Base-by-base conservation (phyloP, 1,284 basidiomycete genomes). In the Sanghuangporus weigelae region DNA sequence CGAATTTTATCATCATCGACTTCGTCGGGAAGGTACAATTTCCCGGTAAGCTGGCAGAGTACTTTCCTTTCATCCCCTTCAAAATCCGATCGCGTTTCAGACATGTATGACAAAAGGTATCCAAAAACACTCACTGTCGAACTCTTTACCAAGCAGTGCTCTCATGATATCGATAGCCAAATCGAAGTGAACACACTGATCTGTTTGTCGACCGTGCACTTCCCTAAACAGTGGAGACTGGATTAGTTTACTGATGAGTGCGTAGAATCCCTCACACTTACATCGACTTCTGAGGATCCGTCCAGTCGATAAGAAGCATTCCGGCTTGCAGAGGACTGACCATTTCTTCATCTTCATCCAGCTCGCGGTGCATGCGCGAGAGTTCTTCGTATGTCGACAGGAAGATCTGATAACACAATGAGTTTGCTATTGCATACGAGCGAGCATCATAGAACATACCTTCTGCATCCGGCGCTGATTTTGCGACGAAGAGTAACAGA, bases 251-350 rank as follows among this genome's bases (percentile, higher is more conserved):
- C 26, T 59, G 53, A 21, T 21, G 21, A 21, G 31, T 53, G 35
- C 48, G 35, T 42, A 21, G 65, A 74, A 62, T 51, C 78, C 76
- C 71, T 67, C 56, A 71, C 62, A 81, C 86, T 72, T 71, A 93
- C 80, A 89, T 81, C 36, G 84, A 84, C 72, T 94, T 96, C 69
- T 85, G 81, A 0, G 96, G 93, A 73, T 98, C 92, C 1, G 91
- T 93, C 96, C 96, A 99, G 71, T 98, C 95, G 2, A 92, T 79
- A 68, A 99, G 84, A 77, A 98, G 86, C 26, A 89, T 75, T 0
- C 89, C 92, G 63, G 96, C 89, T 71, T 96, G 93, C 12, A 84
- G 74, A 0, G 93, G 87, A 0, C 87, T 80, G 16, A 96, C 84
- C 86, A 96, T 93, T 26, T 87, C 85, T 67, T 93, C 85, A 50